Base-by-base conservation (phyloP, 345 rosid genomes). In the Populus ilicifolia region DNA sequence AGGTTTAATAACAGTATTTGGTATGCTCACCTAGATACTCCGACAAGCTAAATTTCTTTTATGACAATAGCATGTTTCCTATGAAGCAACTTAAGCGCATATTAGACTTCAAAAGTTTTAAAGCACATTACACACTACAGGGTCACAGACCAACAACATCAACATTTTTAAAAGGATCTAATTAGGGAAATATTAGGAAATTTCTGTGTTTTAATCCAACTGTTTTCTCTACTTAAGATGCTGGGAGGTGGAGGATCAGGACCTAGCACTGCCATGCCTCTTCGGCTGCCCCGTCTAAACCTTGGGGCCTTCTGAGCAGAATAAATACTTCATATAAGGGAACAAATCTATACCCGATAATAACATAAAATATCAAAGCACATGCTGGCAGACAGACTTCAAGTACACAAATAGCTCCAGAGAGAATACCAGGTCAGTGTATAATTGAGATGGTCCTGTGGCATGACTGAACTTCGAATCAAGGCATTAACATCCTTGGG, bases 381-480 rank as follows among this genome's bases (percentile, higher is more conserved):
- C 27, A 18, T 35, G 33, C 29, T n/a, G 8, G 35, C 2, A 43
- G 17, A 44, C 29, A 44, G 41, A n/a, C 5, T 35, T 29, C 27
- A 63, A 21, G 38, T 36, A 4, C 39, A 44, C 11, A 44, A n/a
- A 46, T 66, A 77, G 70, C 52, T 16, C 39, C 0, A 68, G 69
- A 68, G 8, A 74, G 67, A 82, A 67, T 92, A 96, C 99, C 98
- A 92, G 81, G 98, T 94, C 80, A 96, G 80, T 29, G 88, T 83
- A 82, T 96, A 96, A 77, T 96, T 92, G n/a, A 93, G 90, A 87
- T 96, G 99, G 83, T 93, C 97, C 65, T 90, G 97, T 17, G 99
- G 99, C 99, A 92, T 96, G 66, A 96, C 97, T 78, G 97, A 93
- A 86, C 94, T 96, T 72, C 83, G 90, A 72, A 93, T 89, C 89